A percentile compares a stretch with the other conserved stretches of the same genome.
Conservation (phyloP, 1,284 basidiomycete species). For the Nidula niveotomentosa region DNA sequence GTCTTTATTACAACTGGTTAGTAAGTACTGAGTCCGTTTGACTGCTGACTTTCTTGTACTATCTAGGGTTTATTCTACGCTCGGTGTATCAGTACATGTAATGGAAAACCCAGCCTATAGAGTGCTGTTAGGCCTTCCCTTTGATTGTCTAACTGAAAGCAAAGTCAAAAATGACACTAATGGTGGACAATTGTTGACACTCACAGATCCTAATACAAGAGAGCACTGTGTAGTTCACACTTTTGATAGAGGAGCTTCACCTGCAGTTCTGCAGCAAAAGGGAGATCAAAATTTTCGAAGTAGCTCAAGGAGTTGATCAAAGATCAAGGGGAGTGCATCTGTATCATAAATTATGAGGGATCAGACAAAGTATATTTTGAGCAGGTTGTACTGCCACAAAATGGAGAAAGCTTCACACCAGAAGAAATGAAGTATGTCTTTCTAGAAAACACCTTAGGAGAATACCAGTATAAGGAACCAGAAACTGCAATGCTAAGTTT, state of each 20-base stretch:
- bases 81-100: too few relatives aligned
- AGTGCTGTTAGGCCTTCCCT: too few relatives aligned
- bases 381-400: neutral
- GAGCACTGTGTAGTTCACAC: slow-evolving; percentile 13
- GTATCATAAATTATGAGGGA: neutral
- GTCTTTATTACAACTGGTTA: too few relatives aligned
- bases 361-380: neutral
- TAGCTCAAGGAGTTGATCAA: slow-evolving; percentile 10
- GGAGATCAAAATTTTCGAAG: slow-evolving; percentile 7
- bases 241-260: slow-evolving; percentile 1
- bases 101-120: too few relatives aligned
- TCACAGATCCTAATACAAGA: slow-evolving; percentile 19
- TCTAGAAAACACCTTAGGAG: too few relatives aligned
- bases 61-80: too few relatives aligned
- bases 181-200: slow-evolving; percentile 14
- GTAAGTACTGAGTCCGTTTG: too few relatives aligned
- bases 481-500: too few relatives aligned
- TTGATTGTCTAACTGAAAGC: too few relatives aligned
- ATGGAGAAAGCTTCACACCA: neutral
- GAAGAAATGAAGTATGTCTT: too few relatives aligned
- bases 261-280: neutral
- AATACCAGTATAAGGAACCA: too few relatives aligned
- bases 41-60: too few relatives aligned
- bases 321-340: slow-evolving; percentile 14
- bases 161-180: slow-evolving; percentile 16